Evolutionary conservation across 129 eudicot genomes (phyloP), one percentile per base, ranked within the genome.

Genomic region (Kitagawia praeruptora): DNA sequence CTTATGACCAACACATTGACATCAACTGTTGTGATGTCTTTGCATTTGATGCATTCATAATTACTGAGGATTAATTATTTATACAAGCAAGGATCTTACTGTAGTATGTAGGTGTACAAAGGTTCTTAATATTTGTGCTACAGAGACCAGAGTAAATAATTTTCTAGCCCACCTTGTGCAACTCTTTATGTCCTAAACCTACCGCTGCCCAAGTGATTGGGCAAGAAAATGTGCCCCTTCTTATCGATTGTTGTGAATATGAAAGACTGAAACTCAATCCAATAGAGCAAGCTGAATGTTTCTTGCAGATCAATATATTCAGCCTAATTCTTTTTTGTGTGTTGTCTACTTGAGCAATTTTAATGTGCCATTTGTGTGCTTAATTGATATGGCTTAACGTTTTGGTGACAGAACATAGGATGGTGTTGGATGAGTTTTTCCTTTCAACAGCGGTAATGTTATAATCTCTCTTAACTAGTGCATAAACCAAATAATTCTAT

Each of bases 341-440:
- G 42, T 66, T 66, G 38, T 67, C 12, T 67, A 67, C 18, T 25
- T 67, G 21, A 3, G 27, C 46, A 70, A 37, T 37, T 37, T 1
- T 4, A 11, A 4, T 14, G 58, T 11, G 18, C 39, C 77, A 15
- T 46, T 46, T 75, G 18, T 46, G 15, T 74, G 58, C 4, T n/a
- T 74, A 21, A 42, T 74, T 74, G 39, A 45, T 14, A 46, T 27
- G 56, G 4, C 19, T 3, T 46, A 45, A 25, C 14, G 9, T 75
- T 84, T 6, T 79, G 47, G 53, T 87, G 76, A 83, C 99, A 95
- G 99, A 92, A 80, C 97, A 95, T 48, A 93, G 93, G 81, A 90
- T 85, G 88, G 88, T 89, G 75, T 84, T 95, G 83, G 99, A 95
- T 45, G 99, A 92, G 79, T 95, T 95, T 85, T 95, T 88, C 84